These are phyloP conservation scores for Rhodotorula paludigena DNA, from an alignment of 768 basidiomycete genomes.

Conservation along the genomic window DNA sequence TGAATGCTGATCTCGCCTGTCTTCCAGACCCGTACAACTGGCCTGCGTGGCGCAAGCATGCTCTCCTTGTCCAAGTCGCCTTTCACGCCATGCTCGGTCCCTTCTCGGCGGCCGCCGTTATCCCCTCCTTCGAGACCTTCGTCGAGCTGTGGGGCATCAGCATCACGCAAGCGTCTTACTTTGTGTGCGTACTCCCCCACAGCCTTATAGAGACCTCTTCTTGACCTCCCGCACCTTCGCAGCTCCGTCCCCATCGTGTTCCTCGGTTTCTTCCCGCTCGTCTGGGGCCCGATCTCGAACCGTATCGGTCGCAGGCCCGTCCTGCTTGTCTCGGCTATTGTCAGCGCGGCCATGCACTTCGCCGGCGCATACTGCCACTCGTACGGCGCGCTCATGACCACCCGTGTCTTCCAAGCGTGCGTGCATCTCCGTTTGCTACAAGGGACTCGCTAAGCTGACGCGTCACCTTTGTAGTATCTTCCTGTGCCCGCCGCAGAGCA, in stretches of 20 bases:
- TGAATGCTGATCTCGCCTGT: background rate
- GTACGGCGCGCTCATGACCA: constrained; percentile 34
- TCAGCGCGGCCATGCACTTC: constrained; percentile 22
- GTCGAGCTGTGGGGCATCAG: constrained; percentile 12
- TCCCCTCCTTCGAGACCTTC: constrained; percentile 30
- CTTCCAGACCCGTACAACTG: constrained; percentile 33
- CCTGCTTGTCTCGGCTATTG: constrained; percentile 17
- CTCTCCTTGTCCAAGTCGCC: constrained; percentile 24
- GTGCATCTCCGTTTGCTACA: background rate
- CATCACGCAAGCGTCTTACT: constrained; percentile 28
- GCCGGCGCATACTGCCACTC: constrained; percentile 26
- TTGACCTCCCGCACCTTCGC: background rate
- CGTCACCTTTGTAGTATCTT: constrained; percentile 14
- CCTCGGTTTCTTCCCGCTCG: constrained; percentile 23
- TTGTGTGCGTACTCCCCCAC: background rate
- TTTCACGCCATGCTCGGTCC: constrained; percentile 31
- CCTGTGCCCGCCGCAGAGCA: constrained; percentile 15
- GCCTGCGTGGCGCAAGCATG: constrained; percentile 27
- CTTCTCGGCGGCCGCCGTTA: constrained; percentile 26
- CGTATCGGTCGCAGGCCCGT: constrained; percentile 33
- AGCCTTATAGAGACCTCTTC: too few species aligned
- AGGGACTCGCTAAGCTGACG: background rate
- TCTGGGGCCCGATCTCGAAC: constrained; percentile 24
- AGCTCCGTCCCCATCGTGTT: constrained; percentile 18
- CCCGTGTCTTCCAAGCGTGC: constrained; percentile 28